Evolutionary conservation across 192 early-diverging fungal genomes (phyloP), one percentile per base, ranked within the genome.

Genomic region (Coemansia sp.): DNA sequence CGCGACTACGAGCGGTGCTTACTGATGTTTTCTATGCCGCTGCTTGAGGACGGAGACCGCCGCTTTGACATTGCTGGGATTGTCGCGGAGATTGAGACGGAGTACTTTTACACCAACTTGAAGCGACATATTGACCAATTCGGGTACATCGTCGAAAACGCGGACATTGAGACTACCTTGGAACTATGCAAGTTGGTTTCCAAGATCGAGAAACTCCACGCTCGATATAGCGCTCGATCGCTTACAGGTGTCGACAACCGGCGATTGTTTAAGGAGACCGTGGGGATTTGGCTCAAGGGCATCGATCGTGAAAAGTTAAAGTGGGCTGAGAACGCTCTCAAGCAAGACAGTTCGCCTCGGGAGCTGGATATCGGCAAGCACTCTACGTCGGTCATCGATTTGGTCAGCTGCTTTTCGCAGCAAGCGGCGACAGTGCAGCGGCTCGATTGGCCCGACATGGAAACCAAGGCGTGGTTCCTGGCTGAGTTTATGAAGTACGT

Each of bases 371-470:
- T 75, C 21, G 75, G 75, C 48, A 80, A 80, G 67, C 82, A 84
- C 50, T 86, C 85, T 34, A 79, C 85, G 15, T 86, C 85, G 4
- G 85, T 81, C 19, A 75, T 80, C 44, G 85, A 86, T 23, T 45
- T 86, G 48, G 38, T 77, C 48, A 75, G 67, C 29, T 77, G 78
- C 61, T 80, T 86, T 37, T 72, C 77, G 37, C 77, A 80, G 70
- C 85, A 83, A 12, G 78, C 70, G n/a, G 69, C 71, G 8, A 74
- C 67, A 25, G 55, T 73, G 25, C 71, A 66, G 36, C 70, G 66
- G 4, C 69, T 86, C 29, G 50, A 70, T 34, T 86, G 85, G 85
- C 85, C 85, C 0, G 81, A 86, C 41, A 37, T 74, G 48, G 85
- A 79, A 31, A 73, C 68, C 32, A 72, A 75, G 51, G 74, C 75